Evolutionary conservation across 2,329 filamentous ascomycete species (phyloP).

Genomic region (Trichophyton rubrum): DNA sequence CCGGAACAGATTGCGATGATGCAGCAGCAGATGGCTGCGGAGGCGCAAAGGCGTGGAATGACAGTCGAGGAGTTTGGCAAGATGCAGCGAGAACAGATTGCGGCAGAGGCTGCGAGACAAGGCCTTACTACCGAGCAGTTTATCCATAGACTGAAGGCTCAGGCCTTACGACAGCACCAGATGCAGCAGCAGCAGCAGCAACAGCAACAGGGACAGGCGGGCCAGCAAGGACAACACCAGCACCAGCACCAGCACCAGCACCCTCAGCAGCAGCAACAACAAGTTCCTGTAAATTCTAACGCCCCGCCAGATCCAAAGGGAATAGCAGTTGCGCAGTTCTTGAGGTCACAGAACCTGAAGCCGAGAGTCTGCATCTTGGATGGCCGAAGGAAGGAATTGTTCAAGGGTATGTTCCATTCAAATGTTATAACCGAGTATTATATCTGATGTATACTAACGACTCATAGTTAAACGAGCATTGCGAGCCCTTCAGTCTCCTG

Average conservation of each 20-base stretch:
- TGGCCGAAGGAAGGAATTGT: slow-evolving; percentile 96
- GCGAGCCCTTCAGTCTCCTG: slow-evolving; percentile 74
- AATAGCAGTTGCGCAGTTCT: slow-evolving; percentile 76
- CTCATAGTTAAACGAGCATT: slow-evolving; percentile 81
- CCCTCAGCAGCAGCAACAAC: slow-evolving; percentile 27
- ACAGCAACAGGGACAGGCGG: slow-evolving; percentile 14
- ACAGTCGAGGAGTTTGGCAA: slow-evolving; percentile 73
- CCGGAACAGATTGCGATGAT: slow-evolving; percentile 78
- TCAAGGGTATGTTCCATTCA: slow-evolving; percentile 55
- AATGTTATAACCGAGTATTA: not conserved
- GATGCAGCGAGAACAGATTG: slow-evolving; percentile 37
- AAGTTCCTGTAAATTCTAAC: slow-evolving; percentile 36
- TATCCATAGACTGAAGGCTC: slow-evolving; percentile 28
- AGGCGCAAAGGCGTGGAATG: slow-evolving; percentile 76
- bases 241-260: not conserved
- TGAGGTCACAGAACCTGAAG: slow-evolving; percentile 76
- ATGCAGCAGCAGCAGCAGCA: slow-evolving; percentile 32
- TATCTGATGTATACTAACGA: not conserved
- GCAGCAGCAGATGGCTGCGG: slow-evolving; percentile 67
- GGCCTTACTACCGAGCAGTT: slow-evolving; percentile 41
- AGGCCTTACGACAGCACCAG: slow-evolving; percentile 23
- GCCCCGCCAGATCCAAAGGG: slow-evolving; percentile 75
- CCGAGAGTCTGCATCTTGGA: slow-evolving; percentile 82
- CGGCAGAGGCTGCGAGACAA: slow-evolving; percentile 39
- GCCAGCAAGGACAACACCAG: slow-evolving; percentile 12